These are phyloP conservation scores for Juglanconis oblonga DNA, from an alignment of 2,329 filamentous ascomycete species.

Conservation along the genomic window DNA sequence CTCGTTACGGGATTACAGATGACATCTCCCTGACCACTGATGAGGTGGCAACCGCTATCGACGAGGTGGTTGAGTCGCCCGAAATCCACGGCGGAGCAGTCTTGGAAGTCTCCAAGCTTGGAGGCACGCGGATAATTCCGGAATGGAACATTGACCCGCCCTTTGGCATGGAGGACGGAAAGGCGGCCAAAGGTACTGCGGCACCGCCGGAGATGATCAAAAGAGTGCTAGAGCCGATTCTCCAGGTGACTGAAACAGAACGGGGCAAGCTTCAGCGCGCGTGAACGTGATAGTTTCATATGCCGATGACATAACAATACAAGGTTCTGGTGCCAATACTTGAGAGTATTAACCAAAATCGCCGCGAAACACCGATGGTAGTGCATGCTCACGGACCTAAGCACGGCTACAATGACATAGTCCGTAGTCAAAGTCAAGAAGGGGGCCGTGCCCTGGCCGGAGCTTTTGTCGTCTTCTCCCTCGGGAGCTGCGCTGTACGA, in stretches of 20 bases:
- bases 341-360: too few species aligned
- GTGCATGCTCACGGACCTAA: too few species aligned
- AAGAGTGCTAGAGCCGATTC: neutral
- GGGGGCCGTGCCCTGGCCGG: too few species aligned
- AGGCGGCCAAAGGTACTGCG: neutral
- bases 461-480: too few species aligned
- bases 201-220: neutral
- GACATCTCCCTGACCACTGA: neutral
- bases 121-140: neutral
- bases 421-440: too few species aligned
- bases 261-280: neutral
- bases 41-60: neutral
- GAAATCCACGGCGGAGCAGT: neutral
- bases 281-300: too few species aligned
- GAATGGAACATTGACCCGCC: constrained; percentile 2
- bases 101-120: neutral
- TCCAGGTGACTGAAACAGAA: neutral
- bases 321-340: too few species aligned
- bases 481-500: too few species aligned
- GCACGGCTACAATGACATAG: too few species aligned
- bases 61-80: neutral
- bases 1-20: neutral
- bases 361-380: too few species aligned
- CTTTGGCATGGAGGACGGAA: neutral
- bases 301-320: too few species aligned